Evolutionary conservation across 176 grass and related monocot species (phyloP), one percentile per base, ranked within the genome.

Genomic region (Bothriochloa decipiens): DNA sequence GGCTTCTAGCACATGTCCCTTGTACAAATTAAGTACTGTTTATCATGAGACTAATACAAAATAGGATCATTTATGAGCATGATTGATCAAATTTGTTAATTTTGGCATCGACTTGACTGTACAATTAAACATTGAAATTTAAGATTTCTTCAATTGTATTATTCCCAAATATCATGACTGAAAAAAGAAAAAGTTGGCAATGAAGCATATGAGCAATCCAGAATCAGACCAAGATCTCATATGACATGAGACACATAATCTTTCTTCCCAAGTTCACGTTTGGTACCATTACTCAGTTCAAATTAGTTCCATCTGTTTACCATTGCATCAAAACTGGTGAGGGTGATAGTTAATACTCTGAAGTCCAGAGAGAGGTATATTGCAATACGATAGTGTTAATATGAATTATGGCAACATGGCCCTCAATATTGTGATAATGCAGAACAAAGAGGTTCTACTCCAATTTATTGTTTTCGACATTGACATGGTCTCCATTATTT

Each of bases 171-270:
- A 68, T 28, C 71, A 71, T 40, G 49, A 58, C 20, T 22, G 52
- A 3, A 55, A 22, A n/a, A 58, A 58, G 20, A 68, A 81, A 75
- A 14, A 80, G 58, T 14, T 68, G 71, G 52, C 64, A 63, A 52
- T 71, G 62, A 87, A 83, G 79, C 22, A 83, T 79, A 83, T 78
- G 65, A 82, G 74, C 68, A 83, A 90, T 70, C 58, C 39, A 87
- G 80, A 74, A 84, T 86, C 61, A 72, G 86, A 83, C 62, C 85
- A 88, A 91, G 70, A 84, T 89, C 87, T 84, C 88, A 91, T 82
- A 91, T 64, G 80, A 88, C 86, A 93, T 64, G 80, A 86, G 88
- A 88, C 88, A 82, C 86, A 90, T 93, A 86, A 88, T 86, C 60
- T 88, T 80, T 74, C 85, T 93, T 80, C 82, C 78, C 80, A 88